A percentile compares a stretch with the other conserved stretches of the same genome.
phyloP scores from a whole-genome alignment of 768 basidiomycete species.

The Podaxis sp. region DNA sequence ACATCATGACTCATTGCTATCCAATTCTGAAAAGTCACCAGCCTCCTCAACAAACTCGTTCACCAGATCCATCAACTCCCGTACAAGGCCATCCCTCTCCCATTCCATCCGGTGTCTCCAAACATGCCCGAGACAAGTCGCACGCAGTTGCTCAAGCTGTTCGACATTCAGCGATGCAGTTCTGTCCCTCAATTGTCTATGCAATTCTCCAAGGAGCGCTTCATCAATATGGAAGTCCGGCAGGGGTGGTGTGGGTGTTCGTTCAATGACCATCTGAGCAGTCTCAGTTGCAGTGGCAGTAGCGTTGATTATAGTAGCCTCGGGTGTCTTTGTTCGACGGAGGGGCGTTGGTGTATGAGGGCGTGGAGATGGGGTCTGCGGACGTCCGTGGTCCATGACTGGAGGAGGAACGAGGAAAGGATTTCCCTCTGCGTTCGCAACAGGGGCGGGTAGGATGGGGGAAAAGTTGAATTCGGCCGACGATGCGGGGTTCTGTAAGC shows the following conservation, averaged over 20 bases:
- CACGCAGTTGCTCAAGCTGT: constrained; percentile 90
- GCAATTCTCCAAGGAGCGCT: constrained; percentile 42
- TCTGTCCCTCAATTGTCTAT: constrained; percentile 39
- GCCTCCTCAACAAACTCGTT: constrained; percentile 67
- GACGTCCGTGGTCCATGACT: neutral
- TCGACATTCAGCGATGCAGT: constrained; percentile 74
- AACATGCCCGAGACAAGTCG: constrained; percentile 71
- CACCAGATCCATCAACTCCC: constrained; percentile 53
- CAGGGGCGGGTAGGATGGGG: neutral
- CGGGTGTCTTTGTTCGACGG: constrained; percentile 9
- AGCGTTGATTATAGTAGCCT: constrained; percentile 2
- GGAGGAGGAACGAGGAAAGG: too few relatives aligned
- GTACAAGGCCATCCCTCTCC: constrained; percentile 68
- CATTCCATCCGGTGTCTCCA: constrained; percentile 83
- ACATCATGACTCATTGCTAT: neutral
- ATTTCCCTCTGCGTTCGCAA: neutral
- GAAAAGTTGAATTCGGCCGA: neutral
- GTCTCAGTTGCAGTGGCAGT: constrained; percentile 13
- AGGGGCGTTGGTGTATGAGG: constrained; percentile 16
- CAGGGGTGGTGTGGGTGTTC: constrained; percentile 66
- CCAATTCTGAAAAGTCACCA: constrained; percentile 13
- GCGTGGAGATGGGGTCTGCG: constrained; percentile 9
- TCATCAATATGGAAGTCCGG: constrained; percentile 75
- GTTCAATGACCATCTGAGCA: constrained; percentile 48
- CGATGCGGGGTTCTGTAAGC: neutral